These are phyloP conservation scores for Malania oleifera DNA, from an alignment of 164 flowering plant genomes.

Conservation along the genomic window DNA sequence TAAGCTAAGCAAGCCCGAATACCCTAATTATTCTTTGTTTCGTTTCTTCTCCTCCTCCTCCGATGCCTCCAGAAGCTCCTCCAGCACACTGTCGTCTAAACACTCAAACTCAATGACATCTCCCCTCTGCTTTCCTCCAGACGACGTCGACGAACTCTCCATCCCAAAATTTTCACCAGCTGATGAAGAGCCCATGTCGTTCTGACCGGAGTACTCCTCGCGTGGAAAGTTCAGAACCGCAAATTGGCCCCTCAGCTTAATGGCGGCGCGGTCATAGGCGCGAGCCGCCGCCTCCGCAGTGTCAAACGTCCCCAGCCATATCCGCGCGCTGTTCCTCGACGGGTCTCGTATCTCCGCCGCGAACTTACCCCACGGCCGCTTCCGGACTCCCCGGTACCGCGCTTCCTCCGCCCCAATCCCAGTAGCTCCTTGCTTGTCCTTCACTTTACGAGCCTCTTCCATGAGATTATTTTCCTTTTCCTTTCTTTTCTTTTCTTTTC, in stretches of 20 bases:
- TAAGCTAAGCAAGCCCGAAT: too few relatives aligned
- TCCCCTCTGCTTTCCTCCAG: background rate
- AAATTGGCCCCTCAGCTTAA: conserved; percentile 26
- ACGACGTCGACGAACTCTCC: too few relatives aligned
- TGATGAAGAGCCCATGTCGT: background rate
- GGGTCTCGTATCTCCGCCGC: conserved; percentile 38
- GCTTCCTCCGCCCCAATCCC: conserved; percentile 8
- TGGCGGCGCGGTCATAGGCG: conserved; percentile 31
- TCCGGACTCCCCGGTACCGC: conserved; percentile 29
- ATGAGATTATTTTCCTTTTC: background rate
- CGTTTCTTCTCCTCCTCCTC: conserved; percentile 19
- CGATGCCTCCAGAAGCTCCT: conserved; percentile 21
- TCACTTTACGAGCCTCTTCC: background rate
- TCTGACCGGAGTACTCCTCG: conserved; percentile 13
- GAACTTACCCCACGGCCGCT: conserved; percentile 35
- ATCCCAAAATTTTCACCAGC: too few relatives aligned
- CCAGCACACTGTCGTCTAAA: conserved; percentile 29
- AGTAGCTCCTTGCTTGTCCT: background rate
- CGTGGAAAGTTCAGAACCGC: conserved; percentile 30
- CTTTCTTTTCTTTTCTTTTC: too few relatives aligned
- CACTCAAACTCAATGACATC: conserved; percentile 30
- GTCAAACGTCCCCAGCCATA: conserved; percentile 35
- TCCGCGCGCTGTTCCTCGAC: conserved; percentile 23
- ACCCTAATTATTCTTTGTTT: too few relatives aligned
- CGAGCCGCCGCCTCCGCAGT: conserved; percentile 34